phyloP scores from a whole-genome alignment of 495 filamentous ascomycete genomes.

The Penicillium parvum region DNA sequence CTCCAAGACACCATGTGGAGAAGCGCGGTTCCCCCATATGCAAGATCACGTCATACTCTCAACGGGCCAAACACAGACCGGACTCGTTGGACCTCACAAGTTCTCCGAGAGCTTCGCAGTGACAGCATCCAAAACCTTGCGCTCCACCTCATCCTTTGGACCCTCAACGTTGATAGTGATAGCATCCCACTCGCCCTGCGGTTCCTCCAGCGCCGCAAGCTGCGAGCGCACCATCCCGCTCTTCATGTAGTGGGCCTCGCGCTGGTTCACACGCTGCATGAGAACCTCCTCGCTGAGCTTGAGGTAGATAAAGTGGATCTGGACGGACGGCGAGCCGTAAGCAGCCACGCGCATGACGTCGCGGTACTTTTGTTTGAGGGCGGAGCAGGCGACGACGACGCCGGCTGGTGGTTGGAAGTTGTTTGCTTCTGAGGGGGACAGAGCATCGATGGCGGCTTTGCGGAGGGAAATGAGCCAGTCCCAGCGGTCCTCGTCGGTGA shows the following conservation, averaged over 20 bases:
- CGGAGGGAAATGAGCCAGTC: constrained; percentile 93
- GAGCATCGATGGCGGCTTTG: constrained; percentile 65
- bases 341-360: constrained; percentile 91
- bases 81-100: constrained; percentile 10
- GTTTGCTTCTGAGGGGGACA: constrained; percentile 49
- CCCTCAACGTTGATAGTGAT: constrained; percentile 75
- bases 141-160: constrained; percentile 60
- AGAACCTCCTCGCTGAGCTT: constrained; percentile 69
- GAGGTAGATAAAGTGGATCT: constrained; percentile 92
- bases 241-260: constrained; percentile 94
- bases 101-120: constrained; percentile 31
- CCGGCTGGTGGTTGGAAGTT: constrained; percentile 54
- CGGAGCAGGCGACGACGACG: constrained; percentile 93
- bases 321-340: constrained; percentile 69
- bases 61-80: background rate
- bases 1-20: constrained; percentile 18
- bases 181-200: constrained; percentile 77
- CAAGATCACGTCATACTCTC: too few relatives aligned
- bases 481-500: constrained; percentile 96
- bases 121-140: constrained; percentile 56
- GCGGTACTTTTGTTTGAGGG: constrained; percentile 94
- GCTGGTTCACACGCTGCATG: constrained; percentile 63
- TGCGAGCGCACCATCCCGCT: constrained; percentile 96
- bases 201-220: constrained; percentile 78
- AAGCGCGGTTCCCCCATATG: constrained; percentile 4